Base-by-base conservation (phyloP, 1,284 basidiomycete species). In the Ceratobasidium sp. region DNA sequence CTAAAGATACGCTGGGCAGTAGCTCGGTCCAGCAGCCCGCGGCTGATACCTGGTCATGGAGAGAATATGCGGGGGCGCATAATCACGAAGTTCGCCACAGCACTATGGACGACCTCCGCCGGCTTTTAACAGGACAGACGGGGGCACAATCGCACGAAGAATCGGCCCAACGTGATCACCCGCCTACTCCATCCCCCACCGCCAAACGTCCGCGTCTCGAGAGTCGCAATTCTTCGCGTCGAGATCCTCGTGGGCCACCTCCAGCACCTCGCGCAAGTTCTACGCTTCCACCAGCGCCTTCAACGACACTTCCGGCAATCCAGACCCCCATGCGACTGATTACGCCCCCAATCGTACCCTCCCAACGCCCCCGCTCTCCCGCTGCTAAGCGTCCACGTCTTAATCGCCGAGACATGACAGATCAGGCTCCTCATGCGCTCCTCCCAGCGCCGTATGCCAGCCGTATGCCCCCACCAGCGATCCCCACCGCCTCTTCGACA, bases 21-120 rank as follows among this genome's bases (percentile, higher is more conserved):
- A 42, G n/a, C 61, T 62, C 61, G 9, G n/a, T 38, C 4, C 33
- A 33, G 33, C 33, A 33, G n/a, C 42, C 48, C 44, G 42, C 44
- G 7, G n/a, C 23, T 15, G 44, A 46, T 33, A 33, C 33, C 5
- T 12, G 10, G 15, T 48, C 17, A 9, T 66, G 64, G 64, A 66
- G 42, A 4, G 38, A 26, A 40, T n/a, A 61, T 12, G 10, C 12
- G n/a, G 48, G 23, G 33, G 44, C 33, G 20, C 64, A 28, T 26
- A 66, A 66, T 44, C 50, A 66, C 44, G 64, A 66, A 44, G 44
- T 48, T 33, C 64, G 44, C 26, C 64, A 66, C 3, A 50, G 12
- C 42, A 66, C 3, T 10, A 44, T 66, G 44, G 64, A 66, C 64
- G 44, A 66, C 42, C 64, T 66, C 20, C 44, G 44, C 20, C 64